phyloP scores from a whole-genome alignment of 371 early-diverging fungal genomes.

The Actinomucor elegans region DNA sequence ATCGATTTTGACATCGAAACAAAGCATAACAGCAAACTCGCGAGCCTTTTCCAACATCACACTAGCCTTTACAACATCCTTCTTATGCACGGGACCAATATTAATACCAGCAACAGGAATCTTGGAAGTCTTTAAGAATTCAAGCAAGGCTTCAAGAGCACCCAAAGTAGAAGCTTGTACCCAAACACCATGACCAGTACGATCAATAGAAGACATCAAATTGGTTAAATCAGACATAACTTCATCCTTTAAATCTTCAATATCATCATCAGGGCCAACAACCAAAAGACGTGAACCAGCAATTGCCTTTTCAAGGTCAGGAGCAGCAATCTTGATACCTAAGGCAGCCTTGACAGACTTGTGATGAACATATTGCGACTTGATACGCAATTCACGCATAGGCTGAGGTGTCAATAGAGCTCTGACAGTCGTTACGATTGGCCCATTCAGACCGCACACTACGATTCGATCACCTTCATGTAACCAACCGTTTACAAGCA shows the following conservation, averaged over 20 bases:
- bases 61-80: slow-evolving; percentile 94
- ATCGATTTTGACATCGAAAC: slow-evolving; percentile 99
- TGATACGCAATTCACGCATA: slow-evolving; percentile 97
- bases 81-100: slow-evolving; percentile 98
- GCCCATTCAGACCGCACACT: slow-evolving; percentile 96
- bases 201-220: slow-evolving; percentile 82
- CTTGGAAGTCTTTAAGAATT: slow-evolving; percentile 91
- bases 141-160: slow-evolving; percentile 98
- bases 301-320: slow-evolving; percentile 97
- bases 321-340: slow-evolving; percentile 98
- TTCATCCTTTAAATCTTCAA: slow-evolving; percentile 92
- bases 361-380: slow-evolving; percentile 96
- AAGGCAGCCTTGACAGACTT: slow-evolving; percentile 97
- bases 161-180: slow-evolving; percentile 99
- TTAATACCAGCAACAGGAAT: slow-evolving; percentile 98
- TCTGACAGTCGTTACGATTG: slow-evolving; percentile 95
- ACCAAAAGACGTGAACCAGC: slow-evolving; percentile 98
- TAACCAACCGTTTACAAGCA: slow-evolving; percentile 97
- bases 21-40: slow-evolving; percentile 94
- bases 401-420: slow-evolving; percentile 99
- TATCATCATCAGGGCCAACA: slow-evolving; percentile 94
- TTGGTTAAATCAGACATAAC: slow-evolving; percentile 88
- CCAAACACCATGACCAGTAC: slow-evolving; percentile 94
- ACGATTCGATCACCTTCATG: slow-evolving; percentile 98
- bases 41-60: slow-evolving; percentile 93